Evolutionary conservation across 192 early-diverging fungal species (phyloP), one percentile per base, ranked within the genome.

Genomic region (Rhizophagus sp.): DNA sequence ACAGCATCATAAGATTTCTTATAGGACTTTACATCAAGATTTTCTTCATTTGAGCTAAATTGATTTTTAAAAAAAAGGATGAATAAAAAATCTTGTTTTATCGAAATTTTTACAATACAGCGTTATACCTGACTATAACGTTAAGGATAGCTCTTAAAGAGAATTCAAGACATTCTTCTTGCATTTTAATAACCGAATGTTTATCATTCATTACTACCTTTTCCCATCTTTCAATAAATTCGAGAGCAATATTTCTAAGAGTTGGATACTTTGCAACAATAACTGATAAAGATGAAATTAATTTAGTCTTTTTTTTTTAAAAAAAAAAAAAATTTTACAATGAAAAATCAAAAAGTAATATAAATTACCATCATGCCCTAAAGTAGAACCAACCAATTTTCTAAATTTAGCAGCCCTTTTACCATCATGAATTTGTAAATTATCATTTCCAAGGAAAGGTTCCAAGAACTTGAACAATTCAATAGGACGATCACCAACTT

Each of bases 401-500:
- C 50, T 75, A 30, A 75, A 75, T 36, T 27, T 62, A 25, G 12
- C 11, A 50, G 50, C 50, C 33, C 73, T 50, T 6, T 62, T 52
- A 11, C 27, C 7, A 19, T 75, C 52, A 75, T 15, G 61, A 75
- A 75, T 6, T 52, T 75, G 73, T 52, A 75, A 13, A 61, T 75
- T 57, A 75, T 75, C 73, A 9, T 75, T 27, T 9, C 52, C 52
- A 13, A 75, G 11, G 17, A 75, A 24, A n/a, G 47, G 50, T 33
- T 33, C 50, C 25, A 75, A 52, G 30, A 75, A 75, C 11, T 50
- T 62, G 25, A 75, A 75, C n/a, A 75, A 75, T 8, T 52, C 13
- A 8, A 22, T 33, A 12, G 73, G 73, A 25, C 73, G 33, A 61
- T 75, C 57, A 34, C 73, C 73, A 75, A 27, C 10, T 13, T 17